Base-by-base conservation (phyloP, 225 moss, liverwort and hornwort species). In the Pleurozium schreberi region DNA sequence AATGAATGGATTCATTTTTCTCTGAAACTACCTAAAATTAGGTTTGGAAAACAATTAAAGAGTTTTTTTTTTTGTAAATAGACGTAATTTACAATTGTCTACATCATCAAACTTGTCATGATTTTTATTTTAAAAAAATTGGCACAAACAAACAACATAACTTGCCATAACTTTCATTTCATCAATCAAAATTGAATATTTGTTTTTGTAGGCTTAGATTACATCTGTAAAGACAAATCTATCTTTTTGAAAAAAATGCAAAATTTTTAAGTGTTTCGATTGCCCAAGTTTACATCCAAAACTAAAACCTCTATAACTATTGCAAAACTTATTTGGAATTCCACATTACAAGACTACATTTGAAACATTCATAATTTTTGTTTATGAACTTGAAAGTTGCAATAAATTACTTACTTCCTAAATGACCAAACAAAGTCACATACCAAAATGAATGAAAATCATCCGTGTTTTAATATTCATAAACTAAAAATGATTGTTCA, bases 271-370 rank as follows among this genome's bases (percentile, higher is more conserved):
- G 8, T 26, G 26, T 0, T 70, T 8, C 3, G 14, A 70, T 42
- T 14, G 5, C 0, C 5, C 0, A 0, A 69, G 5, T 70, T 25
- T 25, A 14, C 70, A 23, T 40, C 25, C 5, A 19, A 9, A n/a
- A 14, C 2, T 15, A 5, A 70, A 43, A 70, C 6, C 0, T 3
- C 2, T 8, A 4, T 9, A 7, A n/a, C 3, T n/a, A 1, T 68
- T 21, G n/a, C 22, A 68, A 68, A 12, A n/a, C n/a, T 68, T 12
- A 68, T 15, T 26, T 70, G 8, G 11, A 70, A 70, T 70, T 26
- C 25, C 12, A 8, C 8, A 42, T 42, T 42, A 42, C 26, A 42
- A 42, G 14, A 70, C 25, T 70, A 42, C 25, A 42, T 26, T 6
- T 42, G 2, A 42, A 70, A 9, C 42, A 71, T 43, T 43, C 1